Percentiles rank a stretch among this genome's conserved stretches.
phyloP scores from a whole-genome alignment of 106 monocot genomes.

The Gastrodia elata region DNA sequence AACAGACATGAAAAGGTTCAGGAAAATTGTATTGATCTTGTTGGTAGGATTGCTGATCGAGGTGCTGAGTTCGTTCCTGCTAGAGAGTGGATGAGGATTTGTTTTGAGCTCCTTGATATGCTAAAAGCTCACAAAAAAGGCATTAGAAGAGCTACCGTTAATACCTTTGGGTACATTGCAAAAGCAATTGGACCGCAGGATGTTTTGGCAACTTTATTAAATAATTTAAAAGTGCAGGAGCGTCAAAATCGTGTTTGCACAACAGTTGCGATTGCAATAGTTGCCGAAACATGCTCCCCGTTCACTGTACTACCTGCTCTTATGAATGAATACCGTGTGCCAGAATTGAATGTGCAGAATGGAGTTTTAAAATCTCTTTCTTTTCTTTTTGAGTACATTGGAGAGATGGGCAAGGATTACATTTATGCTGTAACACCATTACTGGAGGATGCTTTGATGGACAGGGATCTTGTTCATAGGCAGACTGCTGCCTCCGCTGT shows the following conservation, averaged over 20 bases:
- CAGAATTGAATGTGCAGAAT: constrained; percentile 93
- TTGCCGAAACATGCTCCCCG: constrained; percentile 95
- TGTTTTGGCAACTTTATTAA: constrained; percentile 87
- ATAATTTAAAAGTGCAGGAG: constrained; percentile 95
- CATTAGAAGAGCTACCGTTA: constrained; percentile 90
- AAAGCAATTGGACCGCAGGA: constrained; percentile 99
- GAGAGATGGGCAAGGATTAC: constrained; percentile 99
- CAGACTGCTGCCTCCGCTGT: constrained; percentile 99
- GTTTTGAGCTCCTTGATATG: constrained; percentile 98
- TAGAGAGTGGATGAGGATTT: constrained; percentile 99
- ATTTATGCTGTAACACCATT: constrained; percentile 95
- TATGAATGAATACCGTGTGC: constrained; percentile 96
- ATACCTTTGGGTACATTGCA: constrained; percentile 99
- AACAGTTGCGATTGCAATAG: constrained; percentile 94
- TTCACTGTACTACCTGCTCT: constrained; percentile 95
- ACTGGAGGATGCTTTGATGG: constrained; percentile 97
- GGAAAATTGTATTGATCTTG: constrained; percentile 97
- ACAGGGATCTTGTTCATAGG: constrained; percentile 87
- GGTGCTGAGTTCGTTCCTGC: constrained; percentile 99
- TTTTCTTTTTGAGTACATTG: constrained; percentile 96
- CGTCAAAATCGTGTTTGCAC: constrained; percentile 97
- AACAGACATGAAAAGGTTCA: constrained; percentile 98
- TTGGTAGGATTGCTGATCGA: constrained; percentile 97
- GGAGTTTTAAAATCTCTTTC: constrained; percentile 95
- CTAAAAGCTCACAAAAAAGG: constrained; percentile 98